phyloP scores from a whole-genome alignment of 83 land plant genomes.

The Larix sibirica region DNA sequence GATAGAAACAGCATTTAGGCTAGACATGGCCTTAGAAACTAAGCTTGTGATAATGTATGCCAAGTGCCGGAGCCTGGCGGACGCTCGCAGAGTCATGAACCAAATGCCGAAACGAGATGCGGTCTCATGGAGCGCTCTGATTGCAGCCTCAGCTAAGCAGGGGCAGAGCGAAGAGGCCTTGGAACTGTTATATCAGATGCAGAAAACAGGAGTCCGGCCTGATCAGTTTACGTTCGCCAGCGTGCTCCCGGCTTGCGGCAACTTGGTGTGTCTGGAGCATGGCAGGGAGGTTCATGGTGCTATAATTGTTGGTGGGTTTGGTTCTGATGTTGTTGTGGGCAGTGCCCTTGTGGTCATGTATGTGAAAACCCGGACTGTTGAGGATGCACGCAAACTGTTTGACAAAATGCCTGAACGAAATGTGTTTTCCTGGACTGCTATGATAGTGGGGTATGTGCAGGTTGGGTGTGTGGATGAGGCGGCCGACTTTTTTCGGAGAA shows the following conservation, averaged over 20 bases:
- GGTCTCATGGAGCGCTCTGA: constrained; percentile 19
- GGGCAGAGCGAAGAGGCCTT: constrained; percentile 10
- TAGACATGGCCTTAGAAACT: background rate
- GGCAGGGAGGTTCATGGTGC: constrained; percentile 1
- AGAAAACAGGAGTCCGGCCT: background rate
- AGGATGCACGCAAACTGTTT: background rate
- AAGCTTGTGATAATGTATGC: constrained; percentile 10
- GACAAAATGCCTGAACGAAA: constrained; percentile 10
- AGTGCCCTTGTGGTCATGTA: constrained; percentile 13
- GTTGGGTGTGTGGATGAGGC: constrained; percentile 2
- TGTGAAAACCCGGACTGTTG: background rate
- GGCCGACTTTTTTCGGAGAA: background rate
- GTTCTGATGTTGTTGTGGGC: background rate
- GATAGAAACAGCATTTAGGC: background rate
- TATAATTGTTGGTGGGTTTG: background rate
- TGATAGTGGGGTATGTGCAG: constrained; percentile 8
- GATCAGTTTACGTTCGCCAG: constrained; percentile 14
- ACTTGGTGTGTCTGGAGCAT: background rate
- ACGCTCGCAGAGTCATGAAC: constrained; percentile 27
- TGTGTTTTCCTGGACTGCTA: constrained; percentile 14
- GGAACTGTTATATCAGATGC: constrained; percentile 12
- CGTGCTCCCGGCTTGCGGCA: constrained; percentile 7
- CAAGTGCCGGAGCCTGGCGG: constrained; percentile 18
- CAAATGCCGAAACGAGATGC: constrained; percentile 28
- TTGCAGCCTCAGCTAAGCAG: constrained; percentile 9